Base-by-base conservation (phyloP, 441 rosid species). In the Omphalea diandra region DNA sequence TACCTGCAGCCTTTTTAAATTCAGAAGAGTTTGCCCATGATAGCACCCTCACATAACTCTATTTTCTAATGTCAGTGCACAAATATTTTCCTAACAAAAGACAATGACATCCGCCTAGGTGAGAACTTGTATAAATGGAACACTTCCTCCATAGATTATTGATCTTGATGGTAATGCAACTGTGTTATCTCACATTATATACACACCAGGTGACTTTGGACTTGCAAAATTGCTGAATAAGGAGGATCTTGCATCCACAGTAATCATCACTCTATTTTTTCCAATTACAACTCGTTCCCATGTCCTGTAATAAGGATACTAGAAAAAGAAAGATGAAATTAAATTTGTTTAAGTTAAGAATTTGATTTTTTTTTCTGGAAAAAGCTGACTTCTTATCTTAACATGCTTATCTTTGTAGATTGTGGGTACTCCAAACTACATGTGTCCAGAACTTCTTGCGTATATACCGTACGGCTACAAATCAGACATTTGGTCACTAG, bases 41-140 rank as follows among this genome's bases (percentile, higher is more conserved):
- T 31, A 20, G 31, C 17, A 56, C 61, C 27, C 29, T 73, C 2
- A 40, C 49, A 52, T 61, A 32, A 65, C 31, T 58, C 3, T 18
- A 29, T 70, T 59, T n/a, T 65, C 69, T 71, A 6, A 50, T 79
- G 73, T 71, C 97, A 94, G 99, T 91, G 97, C 74, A 90, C 99
- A 77, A 94, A 88, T 76, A 87, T 94, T 67, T 94, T 91, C 79
- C 96, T 94, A 38, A 90, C 90, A n/a, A 90, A 82, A 83, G 94
- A 90, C 57, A 82, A 84, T 72, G 87, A 90, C 69, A 69, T 91
- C 68, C 84, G 90, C 75, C 91, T 91, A 50, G 95, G 98, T 94
- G 81, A 38, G 85, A 76, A 46, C 58, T 46, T 40, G 4, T 29
- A 58, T 20, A 32, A 8, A 3, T 43, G 14, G 1, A 65, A 38